Base-by-base conservation (phyloP, 2,329 filamentous ascomycete genomes). In the Exophiala sp. region DNA sequence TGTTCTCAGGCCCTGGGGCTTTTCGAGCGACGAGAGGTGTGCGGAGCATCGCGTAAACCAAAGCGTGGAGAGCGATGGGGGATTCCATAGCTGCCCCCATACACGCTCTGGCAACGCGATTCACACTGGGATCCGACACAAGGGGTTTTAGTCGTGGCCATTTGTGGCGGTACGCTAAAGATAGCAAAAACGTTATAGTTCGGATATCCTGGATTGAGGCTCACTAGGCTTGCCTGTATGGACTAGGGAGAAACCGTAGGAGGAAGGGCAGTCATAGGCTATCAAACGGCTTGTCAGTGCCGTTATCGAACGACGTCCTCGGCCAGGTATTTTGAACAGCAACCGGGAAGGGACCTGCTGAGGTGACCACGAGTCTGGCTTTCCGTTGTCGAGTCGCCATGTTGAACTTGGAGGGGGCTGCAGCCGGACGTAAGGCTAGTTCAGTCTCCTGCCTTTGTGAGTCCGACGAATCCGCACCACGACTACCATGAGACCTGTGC, bases 51-150 rank as follows among this genome's bases (percentile, higher is more conserved):
- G 41, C 50, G 32, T 52, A 52, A 2, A 47, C 50, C 18, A 47
- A 38, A 44, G 33, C 41, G 33, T 52, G 50, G 5, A 52, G 36
- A 18, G 34, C 50, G 10, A 44, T 32, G 7, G 50, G 50, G 6
- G 50, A 52, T 41, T 52, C 50, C 20, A 52, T 12, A 20, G 44
- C 43, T 12, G 50, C 50, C 2, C 43, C 29, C 24, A 52, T 44
- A 42, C 50, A 52, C 14, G 50, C 50, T 20, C 21, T 38, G 16
- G 44, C 43, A 10, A 52, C 20, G 5, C 18, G 41, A 33, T 52
- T 41, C 10, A 18, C 33, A 9, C 16, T 34, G 16, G 16, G 16
- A 40, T 33, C 20, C n/a, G 9, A 33, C 4, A 20, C 14, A 21
- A 34, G 16, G 12, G 50, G 42, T 33, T 24, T 46, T 21, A 36